Percentiles rank a stretch among this genome's conserved stretches.
Conservation (phyloP, 148 eudicot species). For the Diospyros lotus region DNA sequence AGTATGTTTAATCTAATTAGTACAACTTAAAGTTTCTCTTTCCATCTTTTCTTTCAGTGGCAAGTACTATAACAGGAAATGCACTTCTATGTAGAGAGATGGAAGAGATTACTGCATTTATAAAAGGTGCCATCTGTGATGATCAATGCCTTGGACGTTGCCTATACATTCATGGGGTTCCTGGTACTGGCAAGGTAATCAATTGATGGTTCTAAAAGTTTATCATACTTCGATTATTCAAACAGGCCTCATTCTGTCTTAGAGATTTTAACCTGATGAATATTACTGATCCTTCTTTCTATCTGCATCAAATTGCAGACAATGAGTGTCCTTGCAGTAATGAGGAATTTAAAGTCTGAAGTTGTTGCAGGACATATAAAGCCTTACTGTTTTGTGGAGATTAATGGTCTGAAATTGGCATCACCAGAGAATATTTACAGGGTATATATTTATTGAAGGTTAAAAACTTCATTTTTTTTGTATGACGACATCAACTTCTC, state of each 20-base stretch:
- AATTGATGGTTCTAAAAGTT: not conserved
- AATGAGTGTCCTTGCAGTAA: slow-evolving; percentile 93
- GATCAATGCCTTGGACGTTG: slow-evolving; percentile 97
- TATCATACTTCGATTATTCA: not conserved
- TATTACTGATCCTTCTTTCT: slow-evolving; percentile 8
- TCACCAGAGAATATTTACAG: slow-evolving; percentile 90
- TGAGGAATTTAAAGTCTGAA: slow-evolving; percentile 82
- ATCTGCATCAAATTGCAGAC: slow-evolving; percentile 57
- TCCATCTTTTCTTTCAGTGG: not conserved
- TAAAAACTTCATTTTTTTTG: not conserved
- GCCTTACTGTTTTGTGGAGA: slow-evolving; percentile 87
- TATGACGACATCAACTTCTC: slow-evolving; percentile 9
- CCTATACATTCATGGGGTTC: slow-evolving; percentile 97
- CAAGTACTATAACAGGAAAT: not conserved
- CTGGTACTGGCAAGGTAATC: slow-evolving; percentile 95
- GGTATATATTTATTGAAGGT: slow-evolving; percentile 27
- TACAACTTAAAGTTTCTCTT: not conserved
- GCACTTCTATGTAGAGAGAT: slow-evolving; percentile 63
- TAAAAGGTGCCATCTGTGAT: slow-evolving; percentile 85
- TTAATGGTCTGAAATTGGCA: slow-evolving; percentile 90
- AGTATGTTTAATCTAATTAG: slow-evolving; percentile 41
- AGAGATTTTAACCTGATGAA: not conserved
- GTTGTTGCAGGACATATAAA: slow-evolving; percentile 71
- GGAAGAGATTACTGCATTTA: slow-evolving; percentile 77
- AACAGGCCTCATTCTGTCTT: not conserved